A percentile compares a stretch with the other conserved stretches of the same genome.
These are phyloP conservation scores for Alternaria infectoria DNA, from an alignment of 2,329 filamentous ascomycete species.

Conservation along the genomic window DNA sequence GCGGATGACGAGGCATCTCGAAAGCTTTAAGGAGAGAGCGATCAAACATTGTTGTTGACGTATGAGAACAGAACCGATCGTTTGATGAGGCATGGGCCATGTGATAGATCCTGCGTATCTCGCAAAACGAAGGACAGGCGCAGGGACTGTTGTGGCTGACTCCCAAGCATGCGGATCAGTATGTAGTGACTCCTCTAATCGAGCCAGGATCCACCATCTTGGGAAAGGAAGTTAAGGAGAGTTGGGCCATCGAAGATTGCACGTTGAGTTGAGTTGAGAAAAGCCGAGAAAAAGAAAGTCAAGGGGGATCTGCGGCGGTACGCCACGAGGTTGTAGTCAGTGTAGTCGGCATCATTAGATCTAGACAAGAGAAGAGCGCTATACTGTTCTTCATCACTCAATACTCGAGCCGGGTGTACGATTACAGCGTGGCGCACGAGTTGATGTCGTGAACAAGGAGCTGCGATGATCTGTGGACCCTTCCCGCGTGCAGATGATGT, in stretches of 20 bases:
- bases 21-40: constrained; percentile 3
- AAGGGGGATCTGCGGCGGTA: constrained; percentile 1
- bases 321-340: background rate
- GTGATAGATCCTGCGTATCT: background rate
- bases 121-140: constrained; percentile 6
- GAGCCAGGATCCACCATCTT: constrained; percentile 2
- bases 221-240: background rate
- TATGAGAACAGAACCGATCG: constrained; percentile 1
- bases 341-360: background rate
- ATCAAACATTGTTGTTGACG: background rate
- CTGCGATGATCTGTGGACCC: background rate
- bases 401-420: background rate
- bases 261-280: background rate
- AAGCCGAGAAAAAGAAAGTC: constrained; percentile 9
- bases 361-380: background rate
- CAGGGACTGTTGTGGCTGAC: constrained; percentile 6
- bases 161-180: constrained; percentile 1
- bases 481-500: background rate
- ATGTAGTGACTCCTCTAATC: constrained; percentile 3
- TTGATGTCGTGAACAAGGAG: constrained; percentile 2
- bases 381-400: background rate
- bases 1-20: background rate
- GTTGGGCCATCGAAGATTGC: constrained; percentile 1
- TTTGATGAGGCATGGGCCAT: constrained; percentile 8
- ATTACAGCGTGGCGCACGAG: background rate